Conservation (phyloP, 192 early-diverging fungal genomes). For the Coemansia sp. region DNA sequence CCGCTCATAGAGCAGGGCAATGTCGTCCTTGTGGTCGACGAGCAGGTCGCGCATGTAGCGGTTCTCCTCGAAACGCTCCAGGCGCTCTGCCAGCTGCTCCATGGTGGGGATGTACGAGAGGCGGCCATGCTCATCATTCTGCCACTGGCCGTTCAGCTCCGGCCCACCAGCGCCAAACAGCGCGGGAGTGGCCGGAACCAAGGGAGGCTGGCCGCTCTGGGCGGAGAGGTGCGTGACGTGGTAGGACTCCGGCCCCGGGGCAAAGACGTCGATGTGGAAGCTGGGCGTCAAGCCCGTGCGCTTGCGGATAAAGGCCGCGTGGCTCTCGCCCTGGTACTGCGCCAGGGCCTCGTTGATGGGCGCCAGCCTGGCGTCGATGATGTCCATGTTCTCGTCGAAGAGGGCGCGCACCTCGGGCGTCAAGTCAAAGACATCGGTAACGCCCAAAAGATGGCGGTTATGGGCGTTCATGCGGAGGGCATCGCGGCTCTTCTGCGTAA, state of each 20-base stretch:
- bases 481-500: slow-evolving; percentile 20
- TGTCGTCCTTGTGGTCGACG: slow-evolving; percentile 38
- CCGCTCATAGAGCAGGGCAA: slow-evolving; percentile 46
- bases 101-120: slow-evolving; percentile 47
- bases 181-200: slow-evolving; percentile 17
- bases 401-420: slow-evolving; percentile 56
- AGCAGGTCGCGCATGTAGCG: slow-evolving; percentile 39
- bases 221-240: slow-evolving; percentile 23
- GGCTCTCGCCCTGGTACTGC: slow-evolving; percentile 51
- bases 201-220: background rate
- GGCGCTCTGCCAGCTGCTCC: slow-evolving; percentile 40
- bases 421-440: slow-evolving; percentile 53
- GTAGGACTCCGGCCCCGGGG: slow-evolving; percentile 45
- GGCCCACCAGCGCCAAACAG: slow-evolving; percentile 9
- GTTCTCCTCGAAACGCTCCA: slow-evolving; percentile 46
- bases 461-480: slow-evolving; percentile 18
- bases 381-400: slow-evolving; percentile 58
- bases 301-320: slow-evolving; percentile 55
- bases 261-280: slow-evolving; percentile 56
- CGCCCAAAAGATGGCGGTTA: slow-evolving; percentile 53
- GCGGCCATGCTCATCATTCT: slow-evolving; percentile 35
- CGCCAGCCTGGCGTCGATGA: slow-evolving; percentile 48
- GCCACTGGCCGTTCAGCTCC: slow-evolving; percentile 26
- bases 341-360: slow-evolving; percentile 40
- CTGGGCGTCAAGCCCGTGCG: slow-evolving; percentile 48